These are phyloP conservation scores for Iris macrosiphon DNA, from an alignment of 106 monocot species.

Conservation along the genomic window DNA sequence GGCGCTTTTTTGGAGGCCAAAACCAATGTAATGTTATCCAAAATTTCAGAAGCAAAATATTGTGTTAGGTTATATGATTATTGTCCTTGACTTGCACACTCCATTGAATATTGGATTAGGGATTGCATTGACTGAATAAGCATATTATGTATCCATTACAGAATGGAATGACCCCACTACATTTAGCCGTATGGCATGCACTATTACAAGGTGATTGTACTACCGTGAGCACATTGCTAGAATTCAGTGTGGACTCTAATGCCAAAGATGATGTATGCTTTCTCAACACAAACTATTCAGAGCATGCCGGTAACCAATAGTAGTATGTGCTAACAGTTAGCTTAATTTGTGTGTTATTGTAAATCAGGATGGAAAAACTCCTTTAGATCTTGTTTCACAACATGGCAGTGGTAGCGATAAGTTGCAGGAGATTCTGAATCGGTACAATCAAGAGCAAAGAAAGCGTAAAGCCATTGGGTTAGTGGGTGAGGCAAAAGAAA, in stretches of 20 bases:
- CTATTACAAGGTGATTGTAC: conserved; percentile 38
- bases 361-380: conserved; percentile 70
- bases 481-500: conserved; percentile 49
- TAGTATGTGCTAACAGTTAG: too few species aligned
- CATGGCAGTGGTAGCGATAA: conserved; percentile 30
- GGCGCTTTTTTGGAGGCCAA: conserved; percentile 72
- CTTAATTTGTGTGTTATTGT: background rate
- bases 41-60: background rate
- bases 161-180: conserved; percentile 98
- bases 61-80: background rate
- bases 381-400: conserved; percentile 55
- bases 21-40: conserved; percentile 79
- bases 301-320: too few species aligned
- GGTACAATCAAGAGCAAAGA: conserved; percentile 60
- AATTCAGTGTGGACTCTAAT: conserved; percentile 67
- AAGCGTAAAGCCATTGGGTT: conserved; percentile 49
- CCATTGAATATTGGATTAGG: too few species aligned
- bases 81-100: background rate
- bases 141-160: conserved; percentile 19
- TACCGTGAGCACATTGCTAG: conserved; percentile 61
- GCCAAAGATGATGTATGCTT: conserved; percentile 60
- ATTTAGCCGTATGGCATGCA: conserved; percentile 92
- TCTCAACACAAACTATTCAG: too few species aligned
- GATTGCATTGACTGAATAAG: too few species aligned
- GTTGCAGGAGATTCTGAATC: conserved; percentile 41